Base-by-base conservation (phyloP, 139 green algal genomes). In the Chlamydomonas sp. region DNA sequence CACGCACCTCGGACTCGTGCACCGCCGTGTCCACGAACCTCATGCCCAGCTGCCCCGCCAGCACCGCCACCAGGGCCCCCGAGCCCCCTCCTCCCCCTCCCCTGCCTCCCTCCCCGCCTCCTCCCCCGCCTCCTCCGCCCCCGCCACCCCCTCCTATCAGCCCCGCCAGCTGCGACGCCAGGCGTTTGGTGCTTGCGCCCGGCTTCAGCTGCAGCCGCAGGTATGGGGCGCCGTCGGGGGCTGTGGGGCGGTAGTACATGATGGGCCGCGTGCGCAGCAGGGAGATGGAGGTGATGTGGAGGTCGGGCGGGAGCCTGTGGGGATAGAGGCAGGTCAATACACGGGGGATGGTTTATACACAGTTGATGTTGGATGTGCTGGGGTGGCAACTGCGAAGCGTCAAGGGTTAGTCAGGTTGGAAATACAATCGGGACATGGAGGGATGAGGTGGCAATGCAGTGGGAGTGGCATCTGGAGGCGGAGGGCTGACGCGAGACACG, bases 211-310 rank as follows among this genome's bases (percentile, higher is more conserved):
- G 60, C 0, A 94, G 73, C 68, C 85, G 85, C 57, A 96, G 85
- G 68, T 91, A 91, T 0, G 83, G 80, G 4, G 59, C 69, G 63
- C 89, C 86, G 0, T 71, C 15, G 12, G 94, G 93, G 20, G 71
- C 63, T 10, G 87, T 63, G 4, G 94, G 94, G n/a, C 94, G 60
- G 92, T 93, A 97, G 84, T 92, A 97, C 85, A 96, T 92, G 85
- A 97, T 90, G 1, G 94, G 94, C 14, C 63, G 83, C 6, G 81
- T 68, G n/a, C 77, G 20, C 16, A 90, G n/a, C 31, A 88, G 59
- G 60, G 90, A 74, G 63, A 96, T 59, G 60, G 66, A 61, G 1
- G 76, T 17, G n/a, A 96, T 62, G 2, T 80, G 83, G 59, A 66
- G 76, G 31, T 95, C 90, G 1, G 68, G 59, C 5, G 91, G 87